These are phyloP conservation scores for Bretziella fagacearum DNA, from an alignment of 2,329 filamentous ascomycete genomes.

Conservation along the genomic window DNA sequence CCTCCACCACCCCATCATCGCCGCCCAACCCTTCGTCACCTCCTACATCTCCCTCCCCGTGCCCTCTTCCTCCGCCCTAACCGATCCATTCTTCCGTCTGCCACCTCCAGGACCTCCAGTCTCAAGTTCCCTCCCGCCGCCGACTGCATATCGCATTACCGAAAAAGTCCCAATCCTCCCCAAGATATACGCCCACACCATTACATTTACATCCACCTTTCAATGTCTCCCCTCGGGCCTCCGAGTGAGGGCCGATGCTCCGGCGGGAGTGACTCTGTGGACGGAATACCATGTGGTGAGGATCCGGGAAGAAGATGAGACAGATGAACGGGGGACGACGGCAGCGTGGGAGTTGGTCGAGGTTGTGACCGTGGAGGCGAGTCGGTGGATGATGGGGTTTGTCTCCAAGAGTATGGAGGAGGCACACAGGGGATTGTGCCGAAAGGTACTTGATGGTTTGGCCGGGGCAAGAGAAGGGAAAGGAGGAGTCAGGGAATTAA, in stretches of 20 bases:
- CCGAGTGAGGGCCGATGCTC: constrained; percentile 27
- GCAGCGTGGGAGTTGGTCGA: constrained; percentile 20
- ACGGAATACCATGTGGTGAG: constrained; percentile 20
- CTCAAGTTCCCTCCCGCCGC: constrained; percentile 14
- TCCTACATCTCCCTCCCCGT: constrained; percentile 23
- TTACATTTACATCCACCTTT: constrained; percentile 28
- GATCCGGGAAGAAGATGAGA: not conserved
- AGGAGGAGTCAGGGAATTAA: not conserved
- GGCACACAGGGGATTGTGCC: constrained; percentile 21
- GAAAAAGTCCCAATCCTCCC: constrained; percentile 24
- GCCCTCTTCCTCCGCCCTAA: constrained; percentile 21
- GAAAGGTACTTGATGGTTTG: constrained; percentile 19
- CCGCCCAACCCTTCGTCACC: constrained; percentile 24
- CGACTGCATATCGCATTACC: constrained; percentile 20
- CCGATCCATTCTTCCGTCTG: constrained; percentile 27
- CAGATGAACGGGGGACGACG: not conserved
- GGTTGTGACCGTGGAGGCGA: constrained; percentile 21
- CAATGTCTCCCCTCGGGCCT: constrained; percentile 27
- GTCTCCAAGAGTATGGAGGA: constrained; percentile 20
- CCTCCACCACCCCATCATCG: constrained; percentile 26
- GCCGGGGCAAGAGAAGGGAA: constrained; percentile 14
- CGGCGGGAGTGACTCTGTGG: constrained; percentile 28
- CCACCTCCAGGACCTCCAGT: constrained; percentile 1
- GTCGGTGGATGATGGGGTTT: constrained; percentile 23
- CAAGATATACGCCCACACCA: constrained; percentile 24